Evolutionary conservation across 805 yeast genomes (phyloP).

Genomic region (Geotrichum ghanense): DNA sequence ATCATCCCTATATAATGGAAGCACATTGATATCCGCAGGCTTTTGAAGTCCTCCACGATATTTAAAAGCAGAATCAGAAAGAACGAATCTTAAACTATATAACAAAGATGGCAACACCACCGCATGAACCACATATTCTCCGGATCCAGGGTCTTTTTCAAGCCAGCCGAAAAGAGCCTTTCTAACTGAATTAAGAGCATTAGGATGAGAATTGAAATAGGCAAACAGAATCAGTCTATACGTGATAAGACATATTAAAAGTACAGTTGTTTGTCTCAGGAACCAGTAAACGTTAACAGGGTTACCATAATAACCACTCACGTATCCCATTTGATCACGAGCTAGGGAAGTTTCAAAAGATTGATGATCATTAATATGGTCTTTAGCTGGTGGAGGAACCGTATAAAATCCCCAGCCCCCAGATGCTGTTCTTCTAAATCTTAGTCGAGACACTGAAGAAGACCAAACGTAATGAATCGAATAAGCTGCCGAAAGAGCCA

Average conservation of each 20-base stretch:
- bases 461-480: neutral
- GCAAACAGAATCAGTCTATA: neutral
- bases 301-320: constrained; percentile 10
- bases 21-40: neutral
- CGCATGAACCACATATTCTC: constrained; percentile 2
- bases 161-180: constrained; percentile 6
- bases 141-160: constrained; percentile 2
- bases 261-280: constrained; percentile 4
- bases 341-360: neutral
- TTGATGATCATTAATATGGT: neutral
- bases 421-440: neutral
- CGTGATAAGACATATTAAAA: constrained; percentile 1
- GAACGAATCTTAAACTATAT: neutral
- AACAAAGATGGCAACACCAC: neutral
- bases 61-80: neutral
- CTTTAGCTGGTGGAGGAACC: constrained; percentile 1
- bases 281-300: constrained; percentile 7
- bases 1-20: neutral
- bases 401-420: neutral
- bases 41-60: neutral
- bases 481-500: constrained; percentile 2
- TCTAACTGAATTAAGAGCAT: neutral
- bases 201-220: constrained; percentile 1
- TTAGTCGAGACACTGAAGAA: neutral
- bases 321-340: constrained; percentile 1